A percentile compares a stretch with the other conserved stretches of the same genome.
These are phyloP conservation scores for Naganishia sp. DNA, from an alignment of 1,284 basidiomycete species.

Conservation along the genomic window DNA sequence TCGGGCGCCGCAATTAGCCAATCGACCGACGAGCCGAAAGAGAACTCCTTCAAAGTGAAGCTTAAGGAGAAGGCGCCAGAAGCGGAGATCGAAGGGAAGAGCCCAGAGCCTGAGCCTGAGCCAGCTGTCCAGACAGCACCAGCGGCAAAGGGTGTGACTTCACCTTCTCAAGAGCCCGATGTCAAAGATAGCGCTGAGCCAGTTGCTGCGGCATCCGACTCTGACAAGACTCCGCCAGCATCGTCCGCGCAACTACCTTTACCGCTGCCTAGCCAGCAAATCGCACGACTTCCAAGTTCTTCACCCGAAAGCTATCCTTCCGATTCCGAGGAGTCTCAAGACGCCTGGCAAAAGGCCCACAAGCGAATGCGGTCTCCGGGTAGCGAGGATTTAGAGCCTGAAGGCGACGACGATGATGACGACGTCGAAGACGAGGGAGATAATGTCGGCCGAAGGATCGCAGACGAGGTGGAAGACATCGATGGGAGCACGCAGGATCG, in stretches of 20 bases:
- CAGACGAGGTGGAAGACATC: background rate
- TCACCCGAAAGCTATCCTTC: slow-evolving; percentile 25
- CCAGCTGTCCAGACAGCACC: too few relatives aligned
- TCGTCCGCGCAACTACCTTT: slow-evolving; percentile 18
- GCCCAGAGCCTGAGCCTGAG: too few relatives aligned
- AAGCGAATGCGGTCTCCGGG: slow-evolving; percentile 12
- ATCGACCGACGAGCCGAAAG: too few relatives aligned
- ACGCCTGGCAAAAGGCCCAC: slow-evolving; percentile 24
- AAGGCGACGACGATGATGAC: slow-evolving; percentile 21
- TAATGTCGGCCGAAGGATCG: background rate
- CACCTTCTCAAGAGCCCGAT: background rate
- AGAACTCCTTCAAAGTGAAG: too few relatives aligned
- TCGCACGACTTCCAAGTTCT: slow-evolving; percentile 19
- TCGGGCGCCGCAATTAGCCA: too few relatives aligned
- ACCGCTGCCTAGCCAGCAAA: slow-evolving; percentile 6
- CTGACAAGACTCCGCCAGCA: slow-evolving; percentile 12
- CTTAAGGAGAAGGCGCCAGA: too few relatives aligned
- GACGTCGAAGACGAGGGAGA: background rate
- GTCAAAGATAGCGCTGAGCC: background rate
- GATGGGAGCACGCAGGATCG: background rate
- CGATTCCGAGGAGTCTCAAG: slow-evolving; percentile 21
- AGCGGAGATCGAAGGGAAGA: too few relatives aligned
- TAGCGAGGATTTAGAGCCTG: slow-evolving; percentile 17
- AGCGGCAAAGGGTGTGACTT: too few relatives aligned
- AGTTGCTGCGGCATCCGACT: background rate